Evolutionary conservation across 139 green algal genomes (phyloP).

Genomic region (Chlamydomonas applanata): DNA sequence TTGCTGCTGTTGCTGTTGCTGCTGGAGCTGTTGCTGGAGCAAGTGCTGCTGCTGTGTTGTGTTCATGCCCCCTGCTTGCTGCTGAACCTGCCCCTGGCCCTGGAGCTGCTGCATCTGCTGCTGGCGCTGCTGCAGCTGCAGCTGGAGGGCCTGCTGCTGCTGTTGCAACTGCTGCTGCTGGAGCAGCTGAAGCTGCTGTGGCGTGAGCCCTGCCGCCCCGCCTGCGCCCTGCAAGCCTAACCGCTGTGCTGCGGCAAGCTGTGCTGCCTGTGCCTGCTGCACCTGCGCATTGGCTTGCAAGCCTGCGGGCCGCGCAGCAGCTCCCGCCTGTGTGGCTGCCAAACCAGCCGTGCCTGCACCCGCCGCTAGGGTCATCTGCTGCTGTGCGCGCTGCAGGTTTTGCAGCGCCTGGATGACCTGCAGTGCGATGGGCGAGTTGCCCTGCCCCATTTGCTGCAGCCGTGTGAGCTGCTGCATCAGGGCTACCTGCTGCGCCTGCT

Average conservation of each 20-base stretch:
- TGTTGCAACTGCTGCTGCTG: constrained; percentile 6
- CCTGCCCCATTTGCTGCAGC: too few species aligned
- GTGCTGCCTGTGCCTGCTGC: constrained; percentile 3
- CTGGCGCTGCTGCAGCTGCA: not conserved
- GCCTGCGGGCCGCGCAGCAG: not conserved
- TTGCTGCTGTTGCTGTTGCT: not conserved
- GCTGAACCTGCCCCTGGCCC: not conserved
- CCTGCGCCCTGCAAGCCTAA: not conserved
- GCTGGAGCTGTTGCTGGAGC: constrained; percentile 5
- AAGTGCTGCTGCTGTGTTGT: constrained; percentile 7
- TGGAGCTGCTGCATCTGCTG: constrained; percentile 5
- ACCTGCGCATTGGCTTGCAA: not conserved
- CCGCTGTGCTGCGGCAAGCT: not conserved
- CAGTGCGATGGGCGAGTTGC: too few species aligned
- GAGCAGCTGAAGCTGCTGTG: constrained; percentile 10
- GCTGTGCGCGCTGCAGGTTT: too few species aligned
- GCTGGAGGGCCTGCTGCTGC: not conserved
- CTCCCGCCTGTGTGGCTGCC: not conserved
- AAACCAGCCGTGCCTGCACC: not conserved
- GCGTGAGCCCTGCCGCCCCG: not conserved
- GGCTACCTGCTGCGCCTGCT: too few species aligned
- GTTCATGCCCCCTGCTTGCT: not conserved
- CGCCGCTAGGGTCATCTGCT: not conserved
- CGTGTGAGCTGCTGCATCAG: too few species aligned
- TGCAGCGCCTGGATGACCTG: too few species aligned